phyloP scores from a whole-genome alignment of 352 stramenopile species.

The Peronosclerospora sorghi region DNA sequence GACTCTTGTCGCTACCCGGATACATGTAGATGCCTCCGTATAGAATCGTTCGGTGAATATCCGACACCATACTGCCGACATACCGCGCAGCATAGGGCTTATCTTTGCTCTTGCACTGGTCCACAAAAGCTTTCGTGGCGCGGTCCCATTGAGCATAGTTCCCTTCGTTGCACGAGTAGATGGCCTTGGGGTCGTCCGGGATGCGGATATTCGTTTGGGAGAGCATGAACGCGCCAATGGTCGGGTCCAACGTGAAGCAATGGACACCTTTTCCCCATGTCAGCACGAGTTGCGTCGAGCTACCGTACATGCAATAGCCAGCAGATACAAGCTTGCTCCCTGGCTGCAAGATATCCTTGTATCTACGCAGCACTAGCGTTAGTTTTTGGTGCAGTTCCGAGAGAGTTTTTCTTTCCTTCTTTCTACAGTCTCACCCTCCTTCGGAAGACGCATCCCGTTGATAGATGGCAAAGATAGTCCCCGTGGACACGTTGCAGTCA shows the following conservation, averaged over 20 bases:
- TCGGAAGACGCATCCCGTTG: slow-evolving; percentile 53
- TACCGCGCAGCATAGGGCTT: slow-evolving; percentile 87
- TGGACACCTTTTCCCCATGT: slow-evolving; percentile 92
- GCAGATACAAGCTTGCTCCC: slow-evolving; percentile 92
- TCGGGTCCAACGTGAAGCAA: slow-evolving; percentile 97
- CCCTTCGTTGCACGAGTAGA: slow-evolving; percentile 98
- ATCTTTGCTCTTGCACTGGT: slow-evolving; percentile 76
- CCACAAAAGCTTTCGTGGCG: slow-evolving; percentile 83
- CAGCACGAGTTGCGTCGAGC: slow-evolving; percentile 95
- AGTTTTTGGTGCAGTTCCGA: background rate
- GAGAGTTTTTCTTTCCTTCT: too few relatives aligned
- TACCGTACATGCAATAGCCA: slow-evolving; percentile 98
- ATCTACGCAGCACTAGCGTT: slow-evolving; percentile 11
- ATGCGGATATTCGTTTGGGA: slow-evolving; percentile 92
- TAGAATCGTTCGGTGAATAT: slow-evolving; percentile 97
- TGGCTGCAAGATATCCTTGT: slow-evolving; percentile 90
- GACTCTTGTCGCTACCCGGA: slow-evolving; percentile 90
- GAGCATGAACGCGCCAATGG: slow-evolving; percentile 97
- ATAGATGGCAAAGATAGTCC: slow-evolving; percentile 98
- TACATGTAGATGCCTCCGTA: slow-evolving; percentile 99
- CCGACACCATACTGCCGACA: slow-evolving; percentile 97
- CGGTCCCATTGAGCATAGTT: slow-evolving; percentile 94
- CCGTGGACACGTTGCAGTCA: slow-evolving; percentile 98
- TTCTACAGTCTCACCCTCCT: slow-evolving; percentile 23
- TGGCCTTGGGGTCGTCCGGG: slow-evolving; percentile 84